phyloP scores from a whole-genome alignment of 225 moss, liverwort and hornwort species.

The Sphagnum tenellum region DNA sequence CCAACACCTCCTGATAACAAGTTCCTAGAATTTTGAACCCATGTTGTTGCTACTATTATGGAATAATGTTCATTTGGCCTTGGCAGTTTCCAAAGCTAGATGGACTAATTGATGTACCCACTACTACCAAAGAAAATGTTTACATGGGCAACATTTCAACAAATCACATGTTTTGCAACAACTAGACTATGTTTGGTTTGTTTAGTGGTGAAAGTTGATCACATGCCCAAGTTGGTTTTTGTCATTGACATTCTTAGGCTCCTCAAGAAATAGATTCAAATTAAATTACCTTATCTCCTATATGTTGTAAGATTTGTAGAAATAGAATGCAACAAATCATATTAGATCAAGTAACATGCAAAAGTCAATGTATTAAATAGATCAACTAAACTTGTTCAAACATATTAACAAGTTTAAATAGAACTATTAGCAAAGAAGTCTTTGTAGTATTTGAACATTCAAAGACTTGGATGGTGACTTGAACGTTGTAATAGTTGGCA shows the following conservation, averaged over 20 bases:
- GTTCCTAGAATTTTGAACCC: slow-evolving; percentile 81
- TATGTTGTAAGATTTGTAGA: too few species aligned
- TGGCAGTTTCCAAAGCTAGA: slow-evolving; percentile 65
- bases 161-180: slow-evolving; percentile 67
- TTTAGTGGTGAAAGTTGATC: slow-evolving; percentile 61
- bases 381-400: too few species aligned
- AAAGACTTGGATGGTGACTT: too few species aligned
- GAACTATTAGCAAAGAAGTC: too few species aligned
- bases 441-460: too few species aligned
- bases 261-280: too few species aligned
- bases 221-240: slow-evolving; percentile 90
- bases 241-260: slow-evolving; percentile 83
- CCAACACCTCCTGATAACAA: slow-evolving; percentile 66
- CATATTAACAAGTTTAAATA: too few species aligned
- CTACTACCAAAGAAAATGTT: slow-evolving; percentile 21
- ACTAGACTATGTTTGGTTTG: slow-evolving; percentile 57
- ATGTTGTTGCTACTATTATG: background rate
- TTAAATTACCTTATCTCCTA: too few species aligned
- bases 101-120: slow-evolving; percentile 68
- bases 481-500: too few species aligned
- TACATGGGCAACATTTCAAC: slow-evolving; percentile 78
- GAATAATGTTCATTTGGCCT: slow-evolving; percentile 23
- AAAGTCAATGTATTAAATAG: too few species aligned
- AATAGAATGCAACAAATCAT: too few species aligned
- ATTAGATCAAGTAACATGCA: too few species aligned